Evolutionary conservation across 805 yeast species (phyloP).

Genomic region (Yarrowia sp.): DNA sequence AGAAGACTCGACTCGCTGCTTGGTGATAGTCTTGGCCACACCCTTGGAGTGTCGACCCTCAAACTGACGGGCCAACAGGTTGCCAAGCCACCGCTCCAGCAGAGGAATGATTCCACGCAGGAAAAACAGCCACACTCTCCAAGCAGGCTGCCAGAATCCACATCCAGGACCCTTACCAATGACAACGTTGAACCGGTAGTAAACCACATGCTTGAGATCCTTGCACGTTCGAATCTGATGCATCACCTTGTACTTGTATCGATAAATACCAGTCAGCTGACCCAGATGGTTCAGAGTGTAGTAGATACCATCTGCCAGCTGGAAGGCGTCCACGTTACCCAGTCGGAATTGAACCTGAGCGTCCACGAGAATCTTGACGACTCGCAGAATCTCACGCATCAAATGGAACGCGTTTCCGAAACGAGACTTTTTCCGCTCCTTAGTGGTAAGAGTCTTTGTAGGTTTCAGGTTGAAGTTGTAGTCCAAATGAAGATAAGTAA

Average conservation of each 20-base stretch:
- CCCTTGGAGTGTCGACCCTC: conserved; percentile 93
- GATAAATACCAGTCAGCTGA: conserved; percentile 90
- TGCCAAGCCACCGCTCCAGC: conserved; percentile 92
- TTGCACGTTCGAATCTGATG: conserved; percentile 95
- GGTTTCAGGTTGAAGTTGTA: conserved; percentile 95
- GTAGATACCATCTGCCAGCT: conserved; percentile 90
- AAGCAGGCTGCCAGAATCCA: conserved; percentile 99
- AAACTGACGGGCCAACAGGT: conserved; percentile 84
- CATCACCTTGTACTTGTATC: conserved; percentile 97
- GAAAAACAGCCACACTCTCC: conserved; percentile 95
- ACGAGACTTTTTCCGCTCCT: conserved; percentile 91
- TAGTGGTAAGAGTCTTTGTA: conserved; percentile 91
- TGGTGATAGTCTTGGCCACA: conserved; percentile 88
- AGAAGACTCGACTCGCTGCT: conserved; percentile 92
- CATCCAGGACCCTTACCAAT: conserved; percentile 98
- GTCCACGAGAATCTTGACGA: conserved; percentile 84
- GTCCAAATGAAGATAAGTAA: conserved; percentile 89
- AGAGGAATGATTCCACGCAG: conserved; percentile 88
- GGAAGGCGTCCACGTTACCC: conserved; percentile 89
- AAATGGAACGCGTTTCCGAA: conserved; percentile 96
- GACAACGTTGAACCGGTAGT: conserved; percentile 73
- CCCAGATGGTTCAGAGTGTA: conserved; percentile 92
- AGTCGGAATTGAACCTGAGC: conserved; percentile 87
- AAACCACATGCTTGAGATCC: conserved; percentile 89
- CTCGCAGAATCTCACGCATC: conserved; percentile 80